phyloP scores from a whole-genome alignment of 352 stramenopile genomes.

The Pythium rishiriense region DNA sequence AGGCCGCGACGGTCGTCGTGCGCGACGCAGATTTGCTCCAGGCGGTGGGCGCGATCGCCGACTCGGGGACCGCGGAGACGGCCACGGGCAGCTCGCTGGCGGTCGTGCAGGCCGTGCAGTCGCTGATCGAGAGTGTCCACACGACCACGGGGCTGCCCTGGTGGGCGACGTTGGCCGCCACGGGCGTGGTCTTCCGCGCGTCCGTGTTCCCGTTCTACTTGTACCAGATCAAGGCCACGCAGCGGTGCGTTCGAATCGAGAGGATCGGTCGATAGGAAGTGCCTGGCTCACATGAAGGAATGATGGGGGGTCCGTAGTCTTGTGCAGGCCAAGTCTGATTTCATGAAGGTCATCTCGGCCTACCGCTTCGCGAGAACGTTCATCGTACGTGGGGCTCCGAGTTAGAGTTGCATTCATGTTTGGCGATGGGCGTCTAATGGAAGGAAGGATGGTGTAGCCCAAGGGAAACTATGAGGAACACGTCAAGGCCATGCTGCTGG shows the following conservation, averaged over 20 bases:
- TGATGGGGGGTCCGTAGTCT: slow-evolving; percentile 27
- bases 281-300: no score
- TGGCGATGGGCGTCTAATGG: no score
- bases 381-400: slow-evolving; percentile 50
- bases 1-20: slow-evolving; percentile 13
- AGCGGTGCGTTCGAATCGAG: slow-evolving; percentile 36
- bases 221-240: slow-evolving; percentile 65
- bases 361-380: slow-evolving; percentile 79
- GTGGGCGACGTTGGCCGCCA: slow-evolving; percentile 72
- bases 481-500: slow-evolving; percentile 27
- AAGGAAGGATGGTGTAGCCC: slow-evolving; percentile 4
- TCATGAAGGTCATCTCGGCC: slow-evolving; percentile 64
- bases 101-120: slow-evolving; percentile 63
- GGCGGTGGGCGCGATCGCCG: slow-evolving; percentile 4
- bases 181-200: slow-evolving; percentile 62
- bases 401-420: no score
- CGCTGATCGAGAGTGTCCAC: slow-evolving; percentile 62
- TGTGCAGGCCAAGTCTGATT: slow-evolving; percentile 53
- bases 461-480: slow-evolving; percentile 26
- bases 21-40: slow-evolving; percentile 18
- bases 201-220: slow-evolving; percentile 75
- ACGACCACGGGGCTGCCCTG: slow-evolving; percentile 66
- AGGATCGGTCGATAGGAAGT: no score
- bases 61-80: neutral
- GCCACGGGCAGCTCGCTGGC: slow-evolving; percentile 24